phyloP scores from a whole-genome alignment of 2,329 filamentous ascomycete genomes.

The Diaporthe aspalathi region DNA sequence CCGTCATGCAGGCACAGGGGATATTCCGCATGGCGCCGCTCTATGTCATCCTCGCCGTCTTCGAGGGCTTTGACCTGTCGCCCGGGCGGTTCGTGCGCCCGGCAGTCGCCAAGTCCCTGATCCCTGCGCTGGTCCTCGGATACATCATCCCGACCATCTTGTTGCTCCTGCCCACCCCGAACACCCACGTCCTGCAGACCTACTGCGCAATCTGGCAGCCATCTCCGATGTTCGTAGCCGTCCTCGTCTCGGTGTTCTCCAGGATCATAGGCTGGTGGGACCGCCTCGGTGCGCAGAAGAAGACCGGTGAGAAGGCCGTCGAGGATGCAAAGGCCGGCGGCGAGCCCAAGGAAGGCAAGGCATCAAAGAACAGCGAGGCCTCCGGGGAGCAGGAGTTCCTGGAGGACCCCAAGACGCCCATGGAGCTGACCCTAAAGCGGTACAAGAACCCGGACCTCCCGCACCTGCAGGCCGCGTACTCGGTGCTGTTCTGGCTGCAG shows the following conservation, averaged over 20 bases:
- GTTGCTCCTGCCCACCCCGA: neutral
- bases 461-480: slow-evolving; percentile 5
- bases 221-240: neutral
- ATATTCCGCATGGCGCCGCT: slow-evolving; percentile 8
- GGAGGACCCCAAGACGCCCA: neutral
- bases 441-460: slow-evolving; percentile 11
- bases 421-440: neutral
- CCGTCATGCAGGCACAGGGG: neutral
- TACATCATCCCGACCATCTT: slow-evolving; percentile 3
- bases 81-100: neutral
- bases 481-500: slow-evolving; percentile 1
- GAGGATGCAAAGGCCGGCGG: neutral
- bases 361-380: neutral
- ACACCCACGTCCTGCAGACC: neutral
- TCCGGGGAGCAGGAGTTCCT: neutral
- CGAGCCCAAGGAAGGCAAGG: neutral
- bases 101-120: neutral
- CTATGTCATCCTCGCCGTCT: neutral
- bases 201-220: slow-evolving; percentile 2
- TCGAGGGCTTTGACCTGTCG: neutral
- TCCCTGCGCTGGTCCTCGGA: slow-evolving; percentile 7
- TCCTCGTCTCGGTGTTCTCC: neutral
- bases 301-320: neutral
- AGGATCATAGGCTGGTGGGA: slow-evolving; percentile 2
- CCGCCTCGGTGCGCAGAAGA: neutral